phyloP scores from a whole-genome alignment of 2,329 filamentous ascomycete genomes.

The Emericellopsis cladophorae region DNA sequence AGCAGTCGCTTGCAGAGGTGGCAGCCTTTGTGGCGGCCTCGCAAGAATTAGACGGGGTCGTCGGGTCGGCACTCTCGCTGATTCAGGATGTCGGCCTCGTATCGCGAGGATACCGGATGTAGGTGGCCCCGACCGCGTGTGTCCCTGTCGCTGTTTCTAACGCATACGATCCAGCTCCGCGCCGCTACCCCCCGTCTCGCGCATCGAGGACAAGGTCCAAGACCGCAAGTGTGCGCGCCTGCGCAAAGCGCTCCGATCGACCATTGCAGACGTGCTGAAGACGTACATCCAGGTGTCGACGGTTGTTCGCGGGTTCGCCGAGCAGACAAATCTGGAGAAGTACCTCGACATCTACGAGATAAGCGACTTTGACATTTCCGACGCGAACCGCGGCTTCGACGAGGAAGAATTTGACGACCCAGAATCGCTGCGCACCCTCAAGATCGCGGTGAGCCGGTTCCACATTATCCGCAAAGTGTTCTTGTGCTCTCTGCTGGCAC shows the following conservation, averaged over 20 bases:
- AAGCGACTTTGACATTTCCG: conserved; percentile 57
- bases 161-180: conserved; percentile 49
- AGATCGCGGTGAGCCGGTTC: conserved; percentile 69
- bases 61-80: conserved; percentile 63
- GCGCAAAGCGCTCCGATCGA: conserved; percentile 60
- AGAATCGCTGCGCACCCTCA: conserved; percentile 68
- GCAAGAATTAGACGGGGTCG: conserved; percentile 70
- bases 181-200: conserved; percentile 81
- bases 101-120: conserved; percentile 80
- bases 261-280: conserved; percentile 57
- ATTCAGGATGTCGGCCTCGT: conserved; percentile 95
- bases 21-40: conserved; percentile 58
- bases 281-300: conserved; percentile 59
- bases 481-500: conserved; percentile 75
- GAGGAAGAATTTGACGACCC: conserved; percentile 62
- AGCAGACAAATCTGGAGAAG: conserved; percentile 74
- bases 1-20: conserved; percentile 59
- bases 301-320: conserved; percentile 58
- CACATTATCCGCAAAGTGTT: conserved; percentile 74
- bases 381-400: conserved; percentile 52
- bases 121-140: conserved; percentile 17
- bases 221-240: conserved; percentile 68
- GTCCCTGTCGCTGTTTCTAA: conserved; percentile 3
- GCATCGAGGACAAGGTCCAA: conserved; percentile 75
- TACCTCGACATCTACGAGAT: conserved; percentile 87